Evolutionary conservation across 805 yeast genomes (phyloP), one percentile per base, ranked within the genome.

Genomic region (Vanderwaltozyma polyspora): DNA sequence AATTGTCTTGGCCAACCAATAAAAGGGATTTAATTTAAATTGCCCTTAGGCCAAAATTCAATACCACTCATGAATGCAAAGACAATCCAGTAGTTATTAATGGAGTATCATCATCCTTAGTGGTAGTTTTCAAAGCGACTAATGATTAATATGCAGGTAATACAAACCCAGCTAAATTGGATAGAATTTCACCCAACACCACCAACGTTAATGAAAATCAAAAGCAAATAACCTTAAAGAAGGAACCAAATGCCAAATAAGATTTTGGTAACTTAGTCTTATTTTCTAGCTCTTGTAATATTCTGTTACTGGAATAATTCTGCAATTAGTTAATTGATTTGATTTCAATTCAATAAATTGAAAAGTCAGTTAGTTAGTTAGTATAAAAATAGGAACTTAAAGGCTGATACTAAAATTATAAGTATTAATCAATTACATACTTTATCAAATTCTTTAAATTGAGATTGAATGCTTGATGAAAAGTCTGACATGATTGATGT

Each of bases 81-180:
- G n/a, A 91, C 94, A 38, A 91, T 95, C 98, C 98, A 91, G 69
- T 91, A 91, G 96, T 83, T 54, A 91, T 72, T 57, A 83, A 74
- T 58, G 80, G 79, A 31, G 91, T 76, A 62, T 91, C 99, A 59
- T 89, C 96, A 28, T 64, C 62, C 28, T 76, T 62, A 13, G 71
- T 53, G 8, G 74, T 44, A 16, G 95, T 80, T 59, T 76, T 81
- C 45, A 91, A 68, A 16, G 98, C 97, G 42, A 73, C 57, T 41
- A 91, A 67, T 7, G 97, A 89, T 55, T 70, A 76, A 66, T 87
- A 89, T 35, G 91, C 89, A 30, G 99, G 98, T 41, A 86, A 58
- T 27, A 74, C 84, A 47, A 91, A 83, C 1, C 96, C 94, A 13
- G 93, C 93, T 49, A 89, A 63, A 67, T 91, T 91, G 44, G 95